phyloP scores from a whole-genome alignment of 2,329 filamentous ascomycete species.

The Colletotrichum tanaceti region DNA sequence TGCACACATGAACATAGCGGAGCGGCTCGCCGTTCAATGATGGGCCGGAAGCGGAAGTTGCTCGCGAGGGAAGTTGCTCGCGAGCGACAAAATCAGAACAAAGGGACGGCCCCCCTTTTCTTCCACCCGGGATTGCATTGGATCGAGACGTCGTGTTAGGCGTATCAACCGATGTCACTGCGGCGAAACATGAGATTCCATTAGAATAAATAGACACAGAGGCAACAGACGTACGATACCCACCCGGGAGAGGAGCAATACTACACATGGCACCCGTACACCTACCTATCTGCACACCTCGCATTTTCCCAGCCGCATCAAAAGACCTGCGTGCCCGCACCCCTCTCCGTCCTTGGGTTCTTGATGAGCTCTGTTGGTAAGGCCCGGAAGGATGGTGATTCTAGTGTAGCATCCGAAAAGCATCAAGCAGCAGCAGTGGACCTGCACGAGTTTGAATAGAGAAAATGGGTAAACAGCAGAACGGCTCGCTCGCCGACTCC shows the following conservation, averaged over 20 bases:
- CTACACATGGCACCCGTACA: constrained; percentile 9
- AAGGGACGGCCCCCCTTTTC: neutral
- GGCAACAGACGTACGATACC: neutral
- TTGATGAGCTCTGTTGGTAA: neutral
- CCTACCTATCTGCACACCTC: neutral
- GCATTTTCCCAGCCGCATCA: constrained; percentile 8
- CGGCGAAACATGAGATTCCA: neutral
- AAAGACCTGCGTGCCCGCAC: constrained; percentile 11
- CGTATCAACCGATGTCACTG: neutral
- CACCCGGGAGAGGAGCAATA: constrained; percentile 1
- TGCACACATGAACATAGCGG: neutral
- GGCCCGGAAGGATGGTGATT: constrained; percentile 2
- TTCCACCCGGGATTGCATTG: neutral
- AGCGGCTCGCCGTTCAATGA: neutral
- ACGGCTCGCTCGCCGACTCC: neutral
- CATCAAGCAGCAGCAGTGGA: neutral
- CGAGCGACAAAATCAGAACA: neutral
- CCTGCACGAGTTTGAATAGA: neutral
- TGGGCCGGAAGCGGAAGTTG: constrained; percentile 5
- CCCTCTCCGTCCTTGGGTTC: neutral
- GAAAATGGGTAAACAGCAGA: neutral
- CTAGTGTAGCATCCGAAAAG: neutral
- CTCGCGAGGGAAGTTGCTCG: constrained; percentile 16
- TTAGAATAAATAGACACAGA: constrained; percentile 1
- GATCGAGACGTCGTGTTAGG: neutral